Evolutionary conservation across 2,329 filamentous ascomycete genomes (phyloP), one percentile per base, ranked within the genome.

Genomic region (Lasiodiplodia sp.): DNA sequence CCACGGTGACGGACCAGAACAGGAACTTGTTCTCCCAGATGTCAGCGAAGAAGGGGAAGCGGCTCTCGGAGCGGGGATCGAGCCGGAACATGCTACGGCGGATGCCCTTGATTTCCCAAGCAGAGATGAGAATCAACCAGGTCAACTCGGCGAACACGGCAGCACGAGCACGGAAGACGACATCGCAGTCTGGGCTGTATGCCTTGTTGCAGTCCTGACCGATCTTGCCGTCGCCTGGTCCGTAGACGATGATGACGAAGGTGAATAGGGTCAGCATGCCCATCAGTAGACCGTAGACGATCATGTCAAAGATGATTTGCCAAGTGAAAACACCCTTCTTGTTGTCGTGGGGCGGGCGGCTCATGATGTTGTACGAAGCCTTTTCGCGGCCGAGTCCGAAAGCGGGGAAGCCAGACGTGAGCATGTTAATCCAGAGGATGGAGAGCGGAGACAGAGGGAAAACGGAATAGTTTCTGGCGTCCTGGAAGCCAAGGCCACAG

Each of bases 1-100:
- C 88, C 8, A 85, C 75, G 44, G 87, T 82, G 69, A 91, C 85
- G 31, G 88, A 85, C 81, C 85, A 91, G 83, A 91, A 91, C 23
- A 91, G 82, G 49, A 75, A 75, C 37, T 71, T 68, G 69, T 75
- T 75, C 14, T 52, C 68, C 57, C 70, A 75, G 2, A 75, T 21
- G 51, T 74, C 71, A 37, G 64, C 51, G 68, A 72, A 72, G 31
- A 72, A 69, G 14, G 72, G 71, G 70, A 73, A 73, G 5, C 49
- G 25, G 58, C 51, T 21, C 14, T 68, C 67, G 12, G 67, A 71
- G 64, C 55, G 56, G 11, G 73, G 73, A 12, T 75, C 67, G 10
- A 75, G 67, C 18, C 71, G 66, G 69, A 75, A 75, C 67, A 75
- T 65, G 56, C 67, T 70, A 34, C 73, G 71, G 14, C 73, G 72